Conservation (phyloP, 2,329 filamentous ascomycete species). For the Rutstroemia sydowiana region DNA sequence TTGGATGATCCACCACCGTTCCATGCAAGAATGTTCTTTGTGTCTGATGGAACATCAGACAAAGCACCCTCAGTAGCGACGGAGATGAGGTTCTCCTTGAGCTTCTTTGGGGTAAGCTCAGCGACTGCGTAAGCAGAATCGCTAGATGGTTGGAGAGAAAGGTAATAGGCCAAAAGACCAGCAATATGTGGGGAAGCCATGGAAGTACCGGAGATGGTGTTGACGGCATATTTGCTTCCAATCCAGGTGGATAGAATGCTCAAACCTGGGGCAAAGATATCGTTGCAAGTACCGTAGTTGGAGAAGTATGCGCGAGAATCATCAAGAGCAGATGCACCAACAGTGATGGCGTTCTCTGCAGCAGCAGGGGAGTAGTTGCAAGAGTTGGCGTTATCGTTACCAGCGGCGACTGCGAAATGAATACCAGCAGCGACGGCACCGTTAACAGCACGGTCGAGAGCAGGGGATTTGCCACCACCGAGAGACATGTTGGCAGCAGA, state of each 20-base stretch:
- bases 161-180: constrained; percentile 94
- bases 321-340: constrained; percentile 86
- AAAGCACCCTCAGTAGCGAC: constrained; percentile 76
- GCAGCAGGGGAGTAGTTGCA: constrained; percentile 99
- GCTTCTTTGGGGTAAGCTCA: constrained; percentile 82
- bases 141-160: constrained; percentile 84
- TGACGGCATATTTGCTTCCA: constrained; percentile 88
- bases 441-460: constrained; percentile 87
- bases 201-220: constrained; percentile 98
- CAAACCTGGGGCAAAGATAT: constrained; percentile 95
- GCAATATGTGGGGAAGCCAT: constrained; percentile 98
- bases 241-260: constrained; percentile 99
- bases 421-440: constrained; percentile 86
- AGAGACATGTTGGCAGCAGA: constrained; percentile 99
- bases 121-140: constrained; percentile 90
- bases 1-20: constrained; percentile 94
- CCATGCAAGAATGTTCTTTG: constrained; percentile 94
- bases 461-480: constrained; percentile 90
- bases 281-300: constrained; percentile 99
- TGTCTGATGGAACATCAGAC: constrained; percentile 74
- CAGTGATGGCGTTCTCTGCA: constrained; percentile 84
- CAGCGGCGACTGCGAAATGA: constrained; percentile 96
- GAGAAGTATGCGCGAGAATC: constrained; percentile 99
- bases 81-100: constrained; percentile 81
- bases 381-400: constrained; percentile 97